Percentiles rank a stretch among this genome's conserved stretches.
Evolutionary conservation across 148 eudicot genomes (phyloP).

Genomic region (Silene uniflora): DNA sequence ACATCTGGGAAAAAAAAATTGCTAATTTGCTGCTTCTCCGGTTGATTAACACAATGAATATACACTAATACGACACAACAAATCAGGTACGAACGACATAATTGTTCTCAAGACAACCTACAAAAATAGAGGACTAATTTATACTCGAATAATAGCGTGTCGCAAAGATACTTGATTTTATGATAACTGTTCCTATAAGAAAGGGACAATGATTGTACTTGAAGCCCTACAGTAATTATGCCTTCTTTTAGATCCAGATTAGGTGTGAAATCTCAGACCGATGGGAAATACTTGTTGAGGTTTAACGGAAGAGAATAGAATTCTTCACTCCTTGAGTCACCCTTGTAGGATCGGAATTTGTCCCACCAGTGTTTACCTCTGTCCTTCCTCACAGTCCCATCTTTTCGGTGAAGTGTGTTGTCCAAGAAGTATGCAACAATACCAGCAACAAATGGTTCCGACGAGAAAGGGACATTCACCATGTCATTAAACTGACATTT

Average conservation of each 20-base stretch:
- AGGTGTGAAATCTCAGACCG: conserved; percentile 38
- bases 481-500: conserved; percentile 76
- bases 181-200: conserved; percentile 14
- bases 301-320: conserved; percentile 90
- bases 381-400: conserved; percentile 52
- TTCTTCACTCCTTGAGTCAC: conserved; percentile 80
- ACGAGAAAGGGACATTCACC: conserved; percentile 83
- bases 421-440: conserved; percentile 75
- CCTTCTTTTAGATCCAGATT: no score
- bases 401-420: conserved; percentile 74
- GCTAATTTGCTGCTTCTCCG: conserved; percentile 15
- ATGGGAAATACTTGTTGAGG: conserved; percentile 88
- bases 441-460: conserved; percentile 88
- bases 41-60: conserved; percentile 27
- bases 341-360: conserved; percentile 66
- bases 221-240: no score
- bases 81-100: conserved; percentile 16
- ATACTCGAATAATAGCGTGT: conserved; percentile 26
- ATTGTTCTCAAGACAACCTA: conserved; percentile 31
- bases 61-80: conserved; percentile 26
- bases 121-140: conserved; percentile 32
- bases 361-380: conserved; percentile 98
- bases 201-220: conserved; percentile 3
- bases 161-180: conserved; percentile 12
- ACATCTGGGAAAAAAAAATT: no score